Conservation (phyloP, 176 grass and related monocot genomes). For the Aegilops bicornis region DNA sequence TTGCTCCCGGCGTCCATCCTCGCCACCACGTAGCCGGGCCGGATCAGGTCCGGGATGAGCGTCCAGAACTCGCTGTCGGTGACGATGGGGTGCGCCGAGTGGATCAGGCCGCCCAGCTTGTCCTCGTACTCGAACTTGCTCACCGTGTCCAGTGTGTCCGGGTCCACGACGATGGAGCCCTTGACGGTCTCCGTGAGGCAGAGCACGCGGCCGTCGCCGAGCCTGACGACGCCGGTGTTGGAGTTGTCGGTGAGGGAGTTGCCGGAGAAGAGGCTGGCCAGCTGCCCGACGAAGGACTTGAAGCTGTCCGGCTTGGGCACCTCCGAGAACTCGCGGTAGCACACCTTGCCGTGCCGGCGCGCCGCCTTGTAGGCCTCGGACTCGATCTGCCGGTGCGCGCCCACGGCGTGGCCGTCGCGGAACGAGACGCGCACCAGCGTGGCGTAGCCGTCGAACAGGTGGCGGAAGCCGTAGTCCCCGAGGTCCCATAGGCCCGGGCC, state of each 20-base stretch:
- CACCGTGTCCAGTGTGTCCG: conserved; percentile 85
- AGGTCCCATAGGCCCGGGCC: conserved; percentile 95
- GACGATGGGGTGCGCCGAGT: conserved; percentile 92
- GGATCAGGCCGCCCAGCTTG: conserved; percentile 71
- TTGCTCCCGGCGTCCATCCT: conserved; percentile 80
- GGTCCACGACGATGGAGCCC: conserved; percentile 82
- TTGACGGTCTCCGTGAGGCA: conserved; percentile 98
- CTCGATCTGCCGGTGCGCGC: conserved; percentile 87
- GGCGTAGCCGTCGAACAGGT: conserved; percentile 98
- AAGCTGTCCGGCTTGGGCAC: conserved; percentile 57
- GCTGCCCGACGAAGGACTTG: conserved; percentile 58
- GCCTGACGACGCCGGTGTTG: conserved; percentile 90
- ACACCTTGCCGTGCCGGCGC: conserved; percentile 59
- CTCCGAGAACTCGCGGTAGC: conserved; percentile 98
- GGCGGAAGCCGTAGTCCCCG: conserved; percentile 84
- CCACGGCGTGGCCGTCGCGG: conserved; percentile 48
- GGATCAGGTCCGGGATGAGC: conserved; percentile 76
- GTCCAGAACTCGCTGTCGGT: conserved; percentile 85
- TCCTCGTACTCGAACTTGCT: conserved; percentile 87
- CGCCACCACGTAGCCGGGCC: conserved; percentile 68
- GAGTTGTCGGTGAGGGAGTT: conserved; percentile 97
- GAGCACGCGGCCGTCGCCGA: conserved; percentile 91
- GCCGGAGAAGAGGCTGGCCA: conserved; percentile 75
- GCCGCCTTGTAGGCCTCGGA: conserved; percentile 95
- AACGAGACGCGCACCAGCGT: conserved; percentile 90